Percentiles rank a stretch among this genome's conserved stretches.
Conservation (phyloP, 2,329 filamentous ascomycete species). For the Coniochaeta sp. region DNA sequence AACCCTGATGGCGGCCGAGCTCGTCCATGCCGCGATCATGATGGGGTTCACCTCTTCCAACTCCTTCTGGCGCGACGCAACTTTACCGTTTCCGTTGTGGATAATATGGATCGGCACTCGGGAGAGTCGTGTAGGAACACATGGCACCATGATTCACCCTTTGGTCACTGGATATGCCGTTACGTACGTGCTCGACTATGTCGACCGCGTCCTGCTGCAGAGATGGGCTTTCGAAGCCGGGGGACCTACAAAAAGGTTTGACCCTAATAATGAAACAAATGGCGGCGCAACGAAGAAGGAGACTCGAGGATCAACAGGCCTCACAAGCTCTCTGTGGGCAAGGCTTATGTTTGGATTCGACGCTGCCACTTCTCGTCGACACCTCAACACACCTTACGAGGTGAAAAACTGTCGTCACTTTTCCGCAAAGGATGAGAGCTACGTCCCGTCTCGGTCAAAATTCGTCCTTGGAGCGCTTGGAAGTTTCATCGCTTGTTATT, state of each 20-base stretch:
- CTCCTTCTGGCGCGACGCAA: neutral
- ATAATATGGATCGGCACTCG: neutral
- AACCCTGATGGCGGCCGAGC: neutral
- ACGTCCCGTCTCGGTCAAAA: neutral
- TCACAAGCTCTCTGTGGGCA: neutral
- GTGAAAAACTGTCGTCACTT: constrained; percentile 1
- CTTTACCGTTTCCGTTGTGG: neutral
- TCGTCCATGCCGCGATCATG: neutral
- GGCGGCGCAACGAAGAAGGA: neutral
- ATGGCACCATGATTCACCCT: neutral
- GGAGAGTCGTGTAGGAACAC: neutral
- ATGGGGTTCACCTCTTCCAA: neutral
- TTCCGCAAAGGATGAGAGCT: neutral
- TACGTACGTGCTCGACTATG: neutral
- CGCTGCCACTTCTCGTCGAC: neutral
- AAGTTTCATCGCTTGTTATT: neutral
- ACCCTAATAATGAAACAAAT: neutral
- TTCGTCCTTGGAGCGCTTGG: neutral
- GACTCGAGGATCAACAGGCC: neutral
- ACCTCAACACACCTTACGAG: constrained; percentile 1
- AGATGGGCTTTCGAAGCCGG: neutral
- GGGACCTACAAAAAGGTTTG: neutral
- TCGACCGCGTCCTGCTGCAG: neutral
- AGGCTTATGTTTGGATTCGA: neutral
- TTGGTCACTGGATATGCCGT: neutral